phyloP scores from a whole-genome alignment of 331 rosid species.

The Rosa hybrid region DNA sequence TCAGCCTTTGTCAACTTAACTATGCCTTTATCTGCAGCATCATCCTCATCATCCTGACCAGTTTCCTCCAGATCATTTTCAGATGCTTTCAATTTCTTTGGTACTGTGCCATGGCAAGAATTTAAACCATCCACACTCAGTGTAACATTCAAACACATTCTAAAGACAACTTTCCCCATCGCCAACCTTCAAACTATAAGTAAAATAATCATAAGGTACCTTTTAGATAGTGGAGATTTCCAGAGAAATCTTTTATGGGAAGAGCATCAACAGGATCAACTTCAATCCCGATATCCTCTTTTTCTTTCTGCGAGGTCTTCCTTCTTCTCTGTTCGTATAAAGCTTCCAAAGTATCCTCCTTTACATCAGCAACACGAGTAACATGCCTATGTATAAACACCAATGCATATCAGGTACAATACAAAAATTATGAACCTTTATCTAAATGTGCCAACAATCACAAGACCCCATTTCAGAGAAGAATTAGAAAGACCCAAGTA shows the following conservation, averaged over 20 bases:
- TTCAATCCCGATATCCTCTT: slow-evolving; percentile 53
- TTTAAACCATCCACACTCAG: slow-evolving; percentile 5
- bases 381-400: slow-evolving; percentile 64
- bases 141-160: not conserved
- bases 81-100: slow-evolving; percentile 36
- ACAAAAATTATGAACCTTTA: not conserved
- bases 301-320: slow-evolving; percentile 57
- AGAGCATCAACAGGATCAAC: slow-evolving; percentile 90
- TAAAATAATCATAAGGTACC: slow-evolving; percentile 30
- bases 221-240: slow-evolving; percentile 63
- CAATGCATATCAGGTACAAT: not conserved
- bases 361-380: slow-evolving; percentile 84
- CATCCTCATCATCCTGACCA: slow-evolving; percentile 41
- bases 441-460: not conserved
- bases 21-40: slow-evolving; percentile 39
- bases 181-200: not conserved
- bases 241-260: slow-evolving; percentile 85
- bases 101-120: slow-evolving; percentile 38
- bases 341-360: slow-evolving; percentile 88
- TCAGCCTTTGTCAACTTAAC: slow-evolving; percentile 79
- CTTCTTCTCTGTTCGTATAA: slow-evolving; percentile 80
- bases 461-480: not conserved
- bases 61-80: slow-evolving; percentile 50
- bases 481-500: not conserved
- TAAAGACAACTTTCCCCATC: not conserved